A percentile compares a stretch with the other conserved stretches of the same genome.
These are phyloP conservation scores for Paraurostyla sp. DNA, from an alignment of 73 alveolate species.

Conservation along the genomic window DNA sequence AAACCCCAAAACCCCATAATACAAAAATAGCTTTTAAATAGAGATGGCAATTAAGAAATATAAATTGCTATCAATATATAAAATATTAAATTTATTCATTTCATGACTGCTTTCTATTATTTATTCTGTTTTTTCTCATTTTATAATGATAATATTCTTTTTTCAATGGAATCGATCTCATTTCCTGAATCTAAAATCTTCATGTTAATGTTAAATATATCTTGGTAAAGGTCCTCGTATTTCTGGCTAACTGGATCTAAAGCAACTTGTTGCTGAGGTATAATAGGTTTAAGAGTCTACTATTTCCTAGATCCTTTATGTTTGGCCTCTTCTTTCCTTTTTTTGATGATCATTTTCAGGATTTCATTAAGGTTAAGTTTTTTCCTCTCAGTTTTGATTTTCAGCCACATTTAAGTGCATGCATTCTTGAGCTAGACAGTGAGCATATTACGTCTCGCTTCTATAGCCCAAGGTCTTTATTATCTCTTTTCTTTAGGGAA, in stretches of 20 bases:
- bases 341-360: constrained; percentile 38
- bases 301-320: background rate
- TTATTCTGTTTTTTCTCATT: too few species aligned
- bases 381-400: constrained; percentile 44
- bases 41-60: too few species aligned
- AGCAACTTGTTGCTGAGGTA: too few species aligned
- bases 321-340: constrained; percentile 56
- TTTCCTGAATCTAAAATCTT: constrained; percentile 24
- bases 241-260: background rate
- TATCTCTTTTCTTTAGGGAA: background rate
- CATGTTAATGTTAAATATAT: constrained; percentile 22
- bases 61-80: too few species aligned
- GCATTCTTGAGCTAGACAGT: constrained; percentile 74
- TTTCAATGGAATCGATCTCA: constrained; percentile 9
- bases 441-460: constrained; percentile 57
- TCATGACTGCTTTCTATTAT: too few species aligned
- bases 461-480: constrained; percentile 47
- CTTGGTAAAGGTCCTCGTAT: constrained; percentile 12
- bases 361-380: constrained; percentile 52
- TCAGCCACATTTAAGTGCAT: constrained; percentile 40
- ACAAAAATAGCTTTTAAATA: too few species aligned
- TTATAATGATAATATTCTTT: background rate
- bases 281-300: background rate
- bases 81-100: too few species aligned
- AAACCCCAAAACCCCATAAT: too few species aligned